These are phyloP conservation scores for Polygonum aviculare DNA, from an alignment of 148 eudicot species.

Conservation along the genomic window DNA sequence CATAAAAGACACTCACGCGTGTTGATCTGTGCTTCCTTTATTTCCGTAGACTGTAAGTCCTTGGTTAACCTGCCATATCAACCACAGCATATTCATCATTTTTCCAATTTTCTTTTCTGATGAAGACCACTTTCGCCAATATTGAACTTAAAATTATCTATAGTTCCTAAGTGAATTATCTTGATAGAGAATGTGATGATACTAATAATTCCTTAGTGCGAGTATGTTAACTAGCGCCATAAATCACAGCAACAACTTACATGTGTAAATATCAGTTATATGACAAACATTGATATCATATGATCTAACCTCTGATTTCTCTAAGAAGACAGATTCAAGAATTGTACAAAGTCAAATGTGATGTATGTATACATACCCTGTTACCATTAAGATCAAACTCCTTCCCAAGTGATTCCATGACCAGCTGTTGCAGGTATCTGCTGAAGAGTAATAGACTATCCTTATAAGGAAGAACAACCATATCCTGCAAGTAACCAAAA, in stretches of 20 bases:
- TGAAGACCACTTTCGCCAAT: background rate
- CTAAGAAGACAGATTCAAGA: background rate
- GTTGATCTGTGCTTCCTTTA: slow-evolving; percentile 99
- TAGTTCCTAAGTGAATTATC: background rate
- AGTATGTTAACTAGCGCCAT: background rate
- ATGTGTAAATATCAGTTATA: background rate
- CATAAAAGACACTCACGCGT: slow-evolving; percentile 59
- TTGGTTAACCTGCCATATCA: slow-evolving; percentile 68
- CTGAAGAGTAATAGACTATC: slow-evolving; percentile 92
- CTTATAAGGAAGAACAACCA: slow-evolving; percentile 99
- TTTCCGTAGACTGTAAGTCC: slow-evolving; percentile 93
- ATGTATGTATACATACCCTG: slow-evolving; percentile 37
- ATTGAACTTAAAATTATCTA: background rate
- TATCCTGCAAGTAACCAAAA: slow-evolving; percentile 43
- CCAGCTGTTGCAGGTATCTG: slow-evolving; percentile 92
- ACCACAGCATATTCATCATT: background rate
- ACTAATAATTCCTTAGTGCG: background rate
- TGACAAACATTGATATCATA: background rate
- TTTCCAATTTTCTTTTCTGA: background rate
- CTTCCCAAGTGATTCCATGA: slow-evolving; percentile 99
- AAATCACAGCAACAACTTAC: background rate
- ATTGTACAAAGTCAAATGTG: background rate
- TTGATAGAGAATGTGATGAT: background rate
- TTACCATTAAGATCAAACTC: slow-evolving; percentile 97
- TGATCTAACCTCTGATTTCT: no score